phyloP scores from a whole-genome alignment of 2,329 filamentous ascomycete genomes.

The Penicillium sp. region DNA sequence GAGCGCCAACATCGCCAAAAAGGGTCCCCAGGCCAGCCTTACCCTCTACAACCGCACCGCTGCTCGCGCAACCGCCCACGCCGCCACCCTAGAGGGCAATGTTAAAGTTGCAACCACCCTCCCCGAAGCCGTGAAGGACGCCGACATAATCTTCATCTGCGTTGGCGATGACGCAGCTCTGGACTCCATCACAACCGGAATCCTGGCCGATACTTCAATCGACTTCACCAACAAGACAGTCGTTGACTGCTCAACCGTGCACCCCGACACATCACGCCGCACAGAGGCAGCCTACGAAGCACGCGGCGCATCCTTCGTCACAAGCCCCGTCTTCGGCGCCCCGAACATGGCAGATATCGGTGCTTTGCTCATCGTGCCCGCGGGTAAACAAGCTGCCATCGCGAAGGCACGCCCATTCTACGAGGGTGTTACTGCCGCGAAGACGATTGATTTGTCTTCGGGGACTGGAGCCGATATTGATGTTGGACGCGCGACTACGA shows the following conservation, averaged over 20 bases:
- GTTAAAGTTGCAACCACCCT: constrained; percentile 65
- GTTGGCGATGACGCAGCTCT: constrained; percentile 77
- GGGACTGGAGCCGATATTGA: constrained; percentile 62
- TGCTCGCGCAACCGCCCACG: constrained; percentile 64
- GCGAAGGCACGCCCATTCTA: constrained; percentile 69
- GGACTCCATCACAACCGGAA: constrained; percentile 58
- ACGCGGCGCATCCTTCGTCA: constrained; percentile 71
- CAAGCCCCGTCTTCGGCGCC: constrained; percentile 57
- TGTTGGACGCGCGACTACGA: constrained; percentile 65
- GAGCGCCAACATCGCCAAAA: constrained; percentile 78
- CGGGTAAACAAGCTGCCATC: constrained; percentile 62
- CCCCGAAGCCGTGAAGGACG: constrained; percentile 62
- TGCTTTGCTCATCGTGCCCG: constrained; percentile 70
- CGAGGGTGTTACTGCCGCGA: constrained; percentile 65
- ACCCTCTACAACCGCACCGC: constrained; percentile 78
- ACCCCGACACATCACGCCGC: constrained; percentile 74
- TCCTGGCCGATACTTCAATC: constrained; percentile 48
- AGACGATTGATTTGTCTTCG: constrained; percentile 19
- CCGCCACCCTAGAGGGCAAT: constrained; percentile 58
- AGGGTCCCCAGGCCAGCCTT: constrained; percentile 68
- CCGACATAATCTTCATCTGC: constrained; percentile 80
- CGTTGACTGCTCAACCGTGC: constrained; percentile 84
- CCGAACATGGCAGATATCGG: constrained; percentile 58
- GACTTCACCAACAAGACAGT: constrained; percentile 72
- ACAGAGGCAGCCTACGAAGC: constrained; percentile 58